phyloP scores from a whole-genome alignment of 2,329 filamentous ascomycete genomes.

The Purpureocillium takamizusanense region DNA sequence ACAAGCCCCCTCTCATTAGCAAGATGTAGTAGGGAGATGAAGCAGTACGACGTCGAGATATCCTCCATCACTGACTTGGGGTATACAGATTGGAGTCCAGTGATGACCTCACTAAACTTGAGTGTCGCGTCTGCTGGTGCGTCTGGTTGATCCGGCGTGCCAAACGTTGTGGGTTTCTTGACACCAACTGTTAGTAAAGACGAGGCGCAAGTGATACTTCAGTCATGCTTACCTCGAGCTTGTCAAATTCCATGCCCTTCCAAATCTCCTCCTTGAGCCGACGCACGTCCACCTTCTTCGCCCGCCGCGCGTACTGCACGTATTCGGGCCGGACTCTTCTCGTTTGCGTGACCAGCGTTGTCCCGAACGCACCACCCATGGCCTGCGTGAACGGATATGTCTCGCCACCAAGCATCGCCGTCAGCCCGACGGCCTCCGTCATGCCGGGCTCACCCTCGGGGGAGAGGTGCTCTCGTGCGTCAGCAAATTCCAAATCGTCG shows the following conservation, averaged over 20 bases:
- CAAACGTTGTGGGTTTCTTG: conserved; percentile 1
- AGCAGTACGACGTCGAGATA: conserved; percentile 88
- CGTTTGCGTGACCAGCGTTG: conserved; percentile 57
- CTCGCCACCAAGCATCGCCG: conserved; percentile 41
- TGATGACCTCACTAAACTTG: conserved; percentile 89
- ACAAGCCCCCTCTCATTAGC: conserved; percentile 88
- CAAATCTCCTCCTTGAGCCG: conserved; percentile 62
- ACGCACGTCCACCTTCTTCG: conserved; percentile 63
- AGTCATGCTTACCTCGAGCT: conserved; percentile 34
- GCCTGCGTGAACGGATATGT: conserved; percentile 33
- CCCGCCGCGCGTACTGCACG: conserved; percentile 60
- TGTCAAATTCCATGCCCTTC: conserved; percentile 54
- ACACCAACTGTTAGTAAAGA: background rate
- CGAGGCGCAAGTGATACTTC: no score
- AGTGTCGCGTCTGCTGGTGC: conserved; percentile 40
- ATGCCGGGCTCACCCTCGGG: conserved; percentile 45
- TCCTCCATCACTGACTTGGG: conserved; percentile 79
- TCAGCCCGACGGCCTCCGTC: conserved; percentile 38
- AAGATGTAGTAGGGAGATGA: conserved; percentile 85
- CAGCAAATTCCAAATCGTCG: conserved; percentile 66
- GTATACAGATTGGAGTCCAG: conserved; percentile 77
- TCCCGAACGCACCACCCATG: conserved; percentile 47
- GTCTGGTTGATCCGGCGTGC: conserved; percentile 14
- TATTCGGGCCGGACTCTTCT: conserved; percentile 57
- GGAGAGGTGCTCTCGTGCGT: conserved; percentile 71